Evolutionary conservation across 306 rosid species (phyloP).

Genomic region (Ceratonia siliqua): DNA sequence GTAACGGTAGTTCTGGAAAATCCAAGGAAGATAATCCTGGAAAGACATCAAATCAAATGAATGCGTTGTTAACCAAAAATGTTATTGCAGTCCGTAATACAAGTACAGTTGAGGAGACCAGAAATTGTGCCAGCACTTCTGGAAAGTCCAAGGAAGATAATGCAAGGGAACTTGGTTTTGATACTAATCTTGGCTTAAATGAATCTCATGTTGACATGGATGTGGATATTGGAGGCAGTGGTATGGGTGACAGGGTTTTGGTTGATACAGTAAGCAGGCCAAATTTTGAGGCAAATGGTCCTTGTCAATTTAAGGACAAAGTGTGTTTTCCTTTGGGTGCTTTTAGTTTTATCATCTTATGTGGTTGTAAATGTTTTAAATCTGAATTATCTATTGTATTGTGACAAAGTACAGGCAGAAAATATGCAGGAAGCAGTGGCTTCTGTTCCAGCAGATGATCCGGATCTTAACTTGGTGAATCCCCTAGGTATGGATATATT

Average conservation of each 20-base stretch:
- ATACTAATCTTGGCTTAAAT: slow-evolving; percentile 16
- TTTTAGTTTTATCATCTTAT: not conserved
- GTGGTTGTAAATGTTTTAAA: slow-evolving; percentile 27
- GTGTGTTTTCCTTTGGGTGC: slow-evolving; percentile 31
- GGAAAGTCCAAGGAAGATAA: slow-evolving; percentile 32
- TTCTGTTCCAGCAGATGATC: slow-evolving; percentile 33
- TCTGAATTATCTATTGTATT: slow-evolving; percentile 29
- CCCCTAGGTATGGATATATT: slow-evolving; percentile 48
- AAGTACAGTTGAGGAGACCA: slow-evolving; percentile 33
- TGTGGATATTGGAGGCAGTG: slow-evolving; percentile 35
- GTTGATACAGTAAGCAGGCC: slow-evolving; percentile 32
- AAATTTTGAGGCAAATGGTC: slow-evolving; percentile 38
- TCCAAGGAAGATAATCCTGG: slow-evolving; percentile 30
- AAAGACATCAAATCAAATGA: slow-evolving; percentile 35
- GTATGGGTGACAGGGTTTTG: slow-evolving; percentile 25
- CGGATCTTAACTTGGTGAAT: slow-evolving; percentile 32
- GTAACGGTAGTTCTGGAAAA: slow-evolving; percentile 25
- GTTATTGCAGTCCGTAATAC: slow-evolving; percentile 28
- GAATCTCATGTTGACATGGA: slow-evolving; percentile 42
- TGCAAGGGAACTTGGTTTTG: slow-evolving; percentile 10
- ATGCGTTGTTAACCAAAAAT: slow-evolving; percentile 25
- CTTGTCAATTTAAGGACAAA: slow-evolving; percentile 27
- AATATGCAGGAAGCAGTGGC: slow-evolving; percentile 41
- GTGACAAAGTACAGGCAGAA: slow-evolving; percentile 48
- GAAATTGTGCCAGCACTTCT: slow-evolving; percentile 14